Conservation (phyloP, 2,329 filamentous ascomycete species). For the Ascochyta pisi region DNA sequence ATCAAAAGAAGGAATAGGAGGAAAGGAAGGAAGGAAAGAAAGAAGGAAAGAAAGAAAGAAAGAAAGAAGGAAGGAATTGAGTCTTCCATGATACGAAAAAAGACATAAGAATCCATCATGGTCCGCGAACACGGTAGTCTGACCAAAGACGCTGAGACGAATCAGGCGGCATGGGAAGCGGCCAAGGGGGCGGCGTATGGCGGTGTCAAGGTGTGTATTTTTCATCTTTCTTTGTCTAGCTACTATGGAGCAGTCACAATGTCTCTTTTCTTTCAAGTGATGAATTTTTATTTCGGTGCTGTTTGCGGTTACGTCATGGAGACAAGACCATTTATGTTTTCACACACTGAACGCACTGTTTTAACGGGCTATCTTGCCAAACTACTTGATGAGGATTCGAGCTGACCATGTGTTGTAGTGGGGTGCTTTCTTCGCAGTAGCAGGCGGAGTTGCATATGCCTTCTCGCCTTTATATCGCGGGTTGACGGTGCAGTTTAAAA, state of each 20-base stretch:
- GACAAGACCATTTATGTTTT: too few relatives aligned
- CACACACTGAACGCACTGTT: too few relatives aligned
- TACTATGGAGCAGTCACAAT: not conserved
- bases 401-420: constrained; percentile 55
- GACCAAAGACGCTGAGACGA: constrained; percentile 68
- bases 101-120: constrained; percentile 6
- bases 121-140: constrained; percentile 64
- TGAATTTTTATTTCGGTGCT: not conserved
- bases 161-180: constrained; percentile 74
- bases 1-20: too few relatives aligned
- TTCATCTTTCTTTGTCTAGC: not conserved
- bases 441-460: constrained; percentile 67
- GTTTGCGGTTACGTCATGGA: not conserved
- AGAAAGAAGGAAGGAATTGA: too few relatives aligned
- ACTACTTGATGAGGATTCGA: not conserved
- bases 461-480: constrained; percentile 76
- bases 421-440: constrained; percentile 69
- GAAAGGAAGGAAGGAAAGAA: too few relatives aligned
- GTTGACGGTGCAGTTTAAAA: constrained; percentile 46
- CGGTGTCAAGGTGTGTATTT: constrained; percentile 64
- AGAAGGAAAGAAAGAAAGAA: too few relatives aligned
- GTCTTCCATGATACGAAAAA: too few relatives aligned
- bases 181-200: constrained; percentile 70
- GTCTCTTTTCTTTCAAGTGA: too few relatives aligned
- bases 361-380: too few relatives aligned